A percentile compares a stretch with the other conserved stretches of the same genome.
phyloP scores from a whole-genome alignment of 768 basidiomycete genomes.

The Rickenella mellea region DNA sequence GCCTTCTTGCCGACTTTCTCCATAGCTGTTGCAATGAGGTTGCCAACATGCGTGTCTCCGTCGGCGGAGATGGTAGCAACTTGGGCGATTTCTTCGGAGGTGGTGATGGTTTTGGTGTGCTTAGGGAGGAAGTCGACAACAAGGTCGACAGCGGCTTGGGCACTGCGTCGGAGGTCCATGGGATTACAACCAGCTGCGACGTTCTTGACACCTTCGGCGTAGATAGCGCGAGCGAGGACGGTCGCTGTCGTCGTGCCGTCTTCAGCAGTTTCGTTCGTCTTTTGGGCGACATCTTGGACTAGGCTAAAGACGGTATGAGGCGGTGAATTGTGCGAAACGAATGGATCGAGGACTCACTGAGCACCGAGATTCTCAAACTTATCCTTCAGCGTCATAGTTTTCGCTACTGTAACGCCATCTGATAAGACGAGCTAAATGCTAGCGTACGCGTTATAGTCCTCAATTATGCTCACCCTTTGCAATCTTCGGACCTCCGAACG shows the following conservation, averaged over 20 bases:
- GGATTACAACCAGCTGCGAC: slow-evolving; percentile 99
- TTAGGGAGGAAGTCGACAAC: slow-evolving; percentile 85
- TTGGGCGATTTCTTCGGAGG: slow-evolving; percentile 95
- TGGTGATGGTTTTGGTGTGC: slow-evolving; percentile 91
- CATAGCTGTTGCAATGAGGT: slow-evolving; percentile 96
- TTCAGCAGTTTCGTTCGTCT: slow-evolving; percentile 95
- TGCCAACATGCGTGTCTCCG: slow-evolving; percentile 82
- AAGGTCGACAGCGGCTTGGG: slow-evolving; percentile 92
- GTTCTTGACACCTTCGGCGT: slow-evolving; percentile 97
- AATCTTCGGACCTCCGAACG: slow-evolving; percentile 85
- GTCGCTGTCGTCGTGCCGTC: slow-evolving; percentile 98
- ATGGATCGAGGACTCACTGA: slow-evolving; percentile 48
- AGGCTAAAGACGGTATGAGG: slow-evolving; percentile 40
- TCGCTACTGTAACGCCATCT: slow-evolving; percentile 98
- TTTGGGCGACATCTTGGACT: slow-evolving; percentile 90
- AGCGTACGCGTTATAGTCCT: background rate
- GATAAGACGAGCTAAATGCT: background rate
- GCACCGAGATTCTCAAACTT: slow-evolving; percentile 99
- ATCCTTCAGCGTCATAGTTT: slow-evolving; percentile 88
- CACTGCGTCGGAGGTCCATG: slow-evolving; percentile 98
- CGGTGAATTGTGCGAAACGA: background rate
- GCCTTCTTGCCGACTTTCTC: slow-evolving; percentile 99
- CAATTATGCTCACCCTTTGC: slow-evolving; percentile 64
- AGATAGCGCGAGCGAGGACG: slow-evolving; percentile 94
- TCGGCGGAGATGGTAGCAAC: slow-evolving; percentile 88